Evolutionary conservation across 148 eudicot genomes (phyloP).

Genomic region (Cornus kousa): DNA sequence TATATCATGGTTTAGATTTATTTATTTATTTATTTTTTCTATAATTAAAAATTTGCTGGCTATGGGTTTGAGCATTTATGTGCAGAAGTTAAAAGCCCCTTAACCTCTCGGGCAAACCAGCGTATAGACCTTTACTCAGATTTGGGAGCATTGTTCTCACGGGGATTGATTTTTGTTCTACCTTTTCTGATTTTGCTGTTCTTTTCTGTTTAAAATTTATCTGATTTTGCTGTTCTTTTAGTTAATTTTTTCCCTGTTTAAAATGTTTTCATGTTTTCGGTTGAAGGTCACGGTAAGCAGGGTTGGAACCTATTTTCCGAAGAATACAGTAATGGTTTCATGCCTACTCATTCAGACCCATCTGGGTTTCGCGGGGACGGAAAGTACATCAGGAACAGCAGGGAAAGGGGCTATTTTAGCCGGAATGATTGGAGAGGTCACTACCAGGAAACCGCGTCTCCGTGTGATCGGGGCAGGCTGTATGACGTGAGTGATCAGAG

Average conservation of each 20-base stretch:
- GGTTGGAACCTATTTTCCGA: conserved; percentile 49
- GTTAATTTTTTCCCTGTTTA: no score
- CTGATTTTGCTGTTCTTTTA: conserved; percentile 18
- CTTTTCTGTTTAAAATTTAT: neutral
- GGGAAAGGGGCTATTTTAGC: conserved; percentile 49
- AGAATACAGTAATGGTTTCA: conserved; percentile 39
- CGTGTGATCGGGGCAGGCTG: conserved; percentile 38
- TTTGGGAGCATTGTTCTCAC: neutral
- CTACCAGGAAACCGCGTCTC: conserved; percentile 40
- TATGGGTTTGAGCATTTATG: no score
- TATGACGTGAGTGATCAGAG: conserved; percentile 32
- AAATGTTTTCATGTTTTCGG: conserved; percentile 8
- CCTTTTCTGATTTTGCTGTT: conserved; percentile 15
- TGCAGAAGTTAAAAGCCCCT: no score
- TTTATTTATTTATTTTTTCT: no score
- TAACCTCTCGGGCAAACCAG: no score
- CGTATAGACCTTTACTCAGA: neutral
- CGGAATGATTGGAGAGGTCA: conserved; percentile 60
- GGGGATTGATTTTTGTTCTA: neutral
- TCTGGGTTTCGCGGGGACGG: conserved; percentile 46
- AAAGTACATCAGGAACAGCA: conserved; percentile 47
- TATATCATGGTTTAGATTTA: no score
- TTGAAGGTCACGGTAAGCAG: conserved; percentile 74
- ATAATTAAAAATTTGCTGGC: no score
- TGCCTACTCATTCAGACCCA: conserved; percentile 40